A percentile compares a stretch with the other conserved stretches of the same genome.
phyloP scores from a whole-genome alignment of 306 rosid species.

The Vachellia collinsii region DNA sequence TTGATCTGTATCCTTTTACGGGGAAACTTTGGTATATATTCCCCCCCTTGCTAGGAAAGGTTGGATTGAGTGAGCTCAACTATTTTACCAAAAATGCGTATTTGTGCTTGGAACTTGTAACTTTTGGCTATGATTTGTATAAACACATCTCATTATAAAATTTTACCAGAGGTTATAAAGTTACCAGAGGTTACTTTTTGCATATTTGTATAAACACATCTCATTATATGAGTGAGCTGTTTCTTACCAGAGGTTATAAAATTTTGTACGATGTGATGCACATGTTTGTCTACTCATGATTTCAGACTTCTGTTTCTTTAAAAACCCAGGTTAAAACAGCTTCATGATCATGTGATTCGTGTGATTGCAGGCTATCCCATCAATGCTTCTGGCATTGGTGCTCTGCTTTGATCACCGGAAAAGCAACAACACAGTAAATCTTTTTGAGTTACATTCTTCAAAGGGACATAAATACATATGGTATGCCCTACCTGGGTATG shows the following conservation, averaged over 20 bases:
- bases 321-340: background rate
- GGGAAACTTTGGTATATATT: background rate
- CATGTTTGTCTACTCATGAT: background rate
- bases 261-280: background rate
- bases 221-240: background rate
- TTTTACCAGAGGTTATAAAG: too few species aligned
- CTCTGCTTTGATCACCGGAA: slow-evolving; percentile 91
- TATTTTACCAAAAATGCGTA: background rate
- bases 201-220: background rate
- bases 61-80: background rate
- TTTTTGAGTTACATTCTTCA: slow-evolving; percentile 73
- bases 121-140: background rate
- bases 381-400: slow-evolving; percentile 93
- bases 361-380: slow-evolving; percentile 82
- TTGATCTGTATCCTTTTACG: slow-evolving; percentile 2
- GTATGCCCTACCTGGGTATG: slow-evolving; percentile 98
- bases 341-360: background rate
- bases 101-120: background rate
- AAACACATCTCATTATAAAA: background rate
- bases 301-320: background rate
- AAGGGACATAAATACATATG: slow-evolving; percentile 97
- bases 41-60: background rate
- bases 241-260: background rate
- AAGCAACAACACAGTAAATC: slow-evolving; percentile 68
- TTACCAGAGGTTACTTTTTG: too few species aligned